Conservation (phyloP, 1,139 yeast genomes). For the Suhomyces panamericanus region DNA sequence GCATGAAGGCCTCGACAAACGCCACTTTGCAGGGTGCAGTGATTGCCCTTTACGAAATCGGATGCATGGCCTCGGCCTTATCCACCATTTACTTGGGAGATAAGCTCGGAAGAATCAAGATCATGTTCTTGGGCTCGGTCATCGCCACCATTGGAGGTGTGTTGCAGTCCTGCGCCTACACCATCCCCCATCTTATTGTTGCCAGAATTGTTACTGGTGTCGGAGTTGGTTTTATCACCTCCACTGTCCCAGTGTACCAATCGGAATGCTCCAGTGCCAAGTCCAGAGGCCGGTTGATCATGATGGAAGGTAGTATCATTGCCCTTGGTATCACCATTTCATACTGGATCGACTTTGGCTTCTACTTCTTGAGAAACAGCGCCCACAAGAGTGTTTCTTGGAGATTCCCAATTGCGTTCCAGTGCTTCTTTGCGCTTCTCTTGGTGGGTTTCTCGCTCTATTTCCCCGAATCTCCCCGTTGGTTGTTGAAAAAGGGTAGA, state of each 20-base stretch:
- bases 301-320: constrained; percentile 40
- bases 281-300: constrained; percentile 36
- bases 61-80: constrained; percentile 37
- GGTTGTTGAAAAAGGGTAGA: constrained; percentile 32
- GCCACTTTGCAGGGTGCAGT: constrained; percentile 43
- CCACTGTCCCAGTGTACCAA: constrained; percentile 43
- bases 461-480: constrained; percentile 27
- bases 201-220: constrained; percentile 46
- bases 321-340: constrained; percentile 19
- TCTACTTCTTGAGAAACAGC: constrained; percentile 31
- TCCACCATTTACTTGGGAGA: constrained; percentile 39
- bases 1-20: constrained; percentile 28
- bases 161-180: constrained; percentile 35
- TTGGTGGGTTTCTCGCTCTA: constrained; percentile 16
- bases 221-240: constrained; percentile 41
- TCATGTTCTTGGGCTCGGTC: constrained; percentile 32
- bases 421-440: constrained; percentile 35
- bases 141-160: constrained; percentile 40
- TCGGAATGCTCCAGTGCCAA: constrained; percentile 39
- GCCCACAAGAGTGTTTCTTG: constrained; percentile 23
- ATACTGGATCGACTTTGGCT: constrained; percentile 47
- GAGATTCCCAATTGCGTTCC: constrained; percentile 53
- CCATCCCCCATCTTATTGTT: constrained; percentile 35
- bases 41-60: constrained; percentile 39
- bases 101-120: constrained; percentile 33